phyloP scores from a whole-genome alignment of 2,329 filamentous ascomycete genomes.

The Xylariomycetidae sp. region DNA sequence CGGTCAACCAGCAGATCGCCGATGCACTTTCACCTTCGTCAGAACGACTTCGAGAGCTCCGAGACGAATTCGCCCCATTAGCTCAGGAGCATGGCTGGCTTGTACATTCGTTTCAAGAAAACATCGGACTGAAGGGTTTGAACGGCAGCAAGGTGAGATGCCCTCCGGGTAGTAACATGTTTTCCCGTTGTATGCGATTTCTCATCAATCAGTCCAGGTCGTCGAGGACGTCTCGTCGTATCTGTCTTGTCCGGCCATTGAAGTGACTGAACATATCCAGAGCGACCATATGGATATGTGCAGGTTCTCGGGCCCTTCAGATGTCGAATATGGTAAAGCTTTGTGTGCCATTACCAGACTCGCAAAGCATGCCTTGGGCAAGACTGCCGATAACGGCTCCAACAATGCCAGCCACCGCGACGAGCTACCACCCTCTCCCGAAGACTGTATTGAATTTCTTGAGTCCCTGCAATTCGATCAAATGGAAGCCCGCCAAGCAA shows the following conservation, averaged over 20 bases:
- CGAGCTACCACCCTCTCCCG: not conserved
- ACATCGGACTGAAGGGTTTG: slow-evolving; percentile 7
- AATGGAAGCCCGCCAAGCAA: slow-evolving; percentile 13
- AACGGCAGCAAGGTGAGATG: no score
- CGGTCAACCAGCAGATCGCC: slow-evolving; percentile 28
- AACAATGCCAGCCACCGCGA: not conserved
- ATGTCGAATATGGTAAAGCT: slow-evolving; percentile 28
- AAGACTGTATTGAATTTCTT: slow-evolving; percentile 2
- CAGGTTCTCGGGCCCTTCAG: slow-evolving; percentile 22
- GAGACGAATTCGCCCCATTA: slow-evolving; percentile 26
- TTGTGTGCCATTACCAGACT: no score
- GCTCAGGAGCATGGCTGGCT: slow-evolving; percentile 22
- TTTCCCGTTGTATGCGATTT: no score
- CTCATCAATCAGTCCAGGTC: no score
- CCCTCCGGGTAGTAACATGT: no score
- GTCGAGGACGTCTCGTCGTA: slow-evolving; percentile 33
- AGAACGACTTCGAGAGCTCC: slow-evolving; percentile 26
- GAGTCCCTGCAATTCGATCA: slow-evolving; percentile 14
- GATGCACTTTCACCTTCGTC: slow-evolving; percentile 26
- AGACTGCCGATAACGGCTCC: no score
- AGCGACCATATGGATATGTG: slow-evolving; percentile 31
- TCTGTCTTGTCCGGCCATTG: slow-evolving; percentile 22
- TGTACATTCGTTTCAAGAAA: slow-evolving; percentile 32
- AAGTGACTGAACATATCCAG: slow-evolving; percentile 28
- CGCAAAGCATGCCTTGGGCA: no score